phyloP scores from a whole-genome alignment of 768 basidiomycete species.

The Agrocybe praecox region DNA sequence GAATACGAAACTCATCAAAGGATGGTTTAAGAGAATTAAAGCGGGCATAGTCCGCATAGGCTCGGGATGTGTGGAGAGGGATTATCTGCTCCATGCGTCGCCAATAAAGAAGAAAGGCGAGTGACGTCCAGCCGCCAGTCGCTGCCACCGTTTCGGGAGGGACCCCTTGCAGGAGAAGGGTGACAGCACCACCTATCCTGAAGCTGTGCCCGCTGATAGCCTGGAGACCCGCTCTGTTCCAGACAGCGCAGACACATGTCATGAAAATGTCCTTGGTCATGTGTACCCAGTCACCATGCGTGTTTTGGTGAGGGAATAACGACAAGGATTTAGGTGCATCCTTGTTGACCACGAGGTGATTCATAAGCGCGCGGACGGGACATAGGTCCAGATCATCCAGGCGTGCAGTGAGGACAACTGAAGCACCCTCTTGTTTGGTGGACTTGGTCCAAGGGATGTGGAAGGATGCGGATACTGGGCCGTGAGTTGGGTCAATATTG shows the following conservation, averaged over 20 bases:
- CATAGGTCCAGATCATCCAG: slow-evolving; percentile 12
- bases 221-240: slow-evolving; percentile 4
- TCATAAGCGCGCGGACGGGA: slow-evolving; percentile 14
- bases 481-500: slow-evolving; percentile 1
- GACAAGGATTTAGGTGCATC: slow-evolving; percentile 16
- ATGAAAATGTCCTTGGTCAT: neutral
- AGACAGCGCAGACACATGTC: neutral
- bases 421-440: slow-evolving; percentile 14
- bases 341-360: slow-evolving; percentile 22
- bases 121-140: slow-evolving; percentile 32
- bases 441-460: slow-evolving; percentile 23
- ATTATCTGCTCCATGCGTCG: slow-evolving; percentile 20
- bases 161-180: slow-evolving; percentile 27
- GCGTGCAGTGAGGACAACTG: slow-evolving; percentile 11
- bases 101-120: slow-evolving; percentile 38
- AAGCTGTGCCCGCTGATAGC: slow-evolving; percentile 28
- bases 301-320: slow-evolving; percentile 12
- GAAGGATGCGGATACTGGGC: slow-evolving; percentile 11
- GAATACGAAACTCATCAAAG: neutral
- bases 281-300: neutral
- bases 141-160: slow-evolving; percentile 29
- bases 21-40: neutral
- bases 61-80: slow-evolving; percentile 15
- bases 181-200: slow-evolving; percentile 32
- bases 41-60: slow-evolving; percentile 3